These are phyloP conservation scores for Beta macrorhiza DNA, from an alignment of 179 eudicot genomes.

Conservation along the genomic window DNA sequence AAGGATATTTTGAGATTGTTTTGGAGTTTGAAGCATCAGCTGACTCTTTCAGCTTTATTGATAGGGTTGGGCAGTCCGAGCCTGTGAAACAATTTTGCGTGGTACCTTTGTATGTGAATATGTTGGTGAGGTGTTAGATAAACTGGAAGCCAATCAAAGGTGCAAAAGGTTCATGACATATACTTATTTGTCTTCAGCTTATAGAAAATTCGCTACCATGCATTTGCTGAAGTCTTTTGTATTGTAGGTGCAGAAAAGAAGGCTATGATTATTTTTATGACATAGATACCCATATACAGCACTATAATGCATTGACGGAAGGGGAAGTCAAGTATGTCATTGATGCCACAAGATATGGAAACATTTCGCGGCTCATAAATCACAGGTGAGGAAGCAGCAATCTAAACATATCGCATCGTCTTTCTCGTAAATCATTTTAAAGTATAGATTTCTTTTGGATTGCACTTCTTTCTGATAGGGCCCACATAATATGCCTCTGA, in stretches of 20 bases:
- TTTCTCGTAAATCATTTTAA: not conserved
- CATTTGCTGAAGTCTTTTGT: constrained; percentile 3
- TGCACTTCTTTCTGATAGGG: not conserved
- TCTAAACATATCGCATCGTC: not conserved
- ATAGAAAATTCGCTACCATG: not conserved
- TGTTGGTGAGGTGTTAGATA: constrained; percentile 80
- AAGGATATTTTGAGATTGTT: not conserved
- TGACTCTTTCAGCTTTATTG: constrained; percentile 17
- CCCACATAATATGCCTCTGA: not conserved
- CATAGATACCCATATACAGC: constrained; percentile 46
- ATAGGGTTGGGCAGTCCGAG: constrained; percentile 97
- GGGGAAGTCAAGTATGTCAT: constrained; percentile 54
- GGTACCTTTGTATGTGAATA: constrained; percentile 86
- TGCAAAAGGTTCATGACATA: constrained; percentile 53
- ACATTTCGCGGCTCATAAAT: constrained; percentile 84
- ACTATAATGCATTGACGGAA: constrained; percentile 51
- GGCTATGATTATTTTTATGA: constrained; percentile 66
- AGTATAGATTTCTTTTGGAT: not conserved
- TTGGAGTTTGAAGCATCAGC: constrained; percentile 3
- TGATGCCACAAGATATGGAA: constrained; percentile 80
- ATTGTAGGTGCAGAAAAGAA: constrained; percentile 49
- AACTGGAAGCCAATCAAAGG: constrained; percentile 67
- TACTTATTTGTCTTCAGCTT: not conserved
- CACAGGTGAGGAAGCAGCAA: constrained; percentile 65
- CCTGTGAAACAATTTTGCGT: constrained; percentile 56